phyloP scores from a whole-genome alignment of 2,329 filamentous ascomycete genomes.

The Stachybotrys echinatus region DNA sequence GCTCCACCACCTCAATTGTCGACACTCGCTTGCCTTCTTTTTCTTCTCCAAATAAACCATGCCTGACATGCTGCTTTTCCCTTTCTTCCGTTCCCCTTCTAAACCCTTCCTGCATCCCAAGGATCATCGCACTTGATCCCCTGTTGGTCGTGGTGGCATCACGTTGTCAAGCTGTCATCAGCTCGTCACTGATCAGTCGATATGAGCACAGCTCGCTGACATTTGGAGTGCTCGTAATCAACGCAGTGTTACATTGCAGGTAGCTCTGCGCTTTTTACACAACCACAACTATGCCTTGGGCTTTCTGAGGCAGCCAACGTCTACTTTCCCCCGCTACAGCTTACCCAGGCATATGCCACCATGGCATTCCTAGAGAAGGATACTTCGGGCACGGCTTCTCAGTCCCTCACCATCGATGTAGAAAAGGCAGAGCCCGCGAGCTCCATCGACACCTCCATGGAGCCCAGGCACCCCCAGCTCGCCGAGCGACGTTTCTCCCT shows the following conservation, averaged over 20 bases:
- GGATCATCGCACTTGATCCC: background rate
- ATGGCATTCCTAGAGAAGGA: background rate
- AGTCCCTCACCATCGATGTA: constrained; percentile 10
- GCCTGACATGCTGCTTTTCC: background rate
- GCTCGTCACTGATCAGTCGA: background rate
- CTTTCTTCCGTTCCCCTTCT: background rate
- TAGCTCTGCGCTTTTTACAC: no score
- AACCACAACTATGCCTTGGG: background rate
- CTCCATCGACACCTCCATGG: constrained; percentile 24
- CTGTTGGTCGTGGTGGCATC: no score
- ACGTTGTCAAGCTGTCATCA: no score
- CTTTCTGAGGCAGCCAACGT: background rate
- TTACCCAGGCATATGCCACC: background rate
- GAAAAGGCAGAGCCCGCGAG: constrained; percentile 26
- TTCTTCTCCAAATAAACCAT: background rate
- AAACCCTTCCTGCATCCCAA: background rate
- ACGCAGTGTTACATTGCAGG: no score
- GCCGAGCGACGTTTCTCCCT: constrained; percentile 19
- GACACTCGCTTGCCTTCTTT: background rate
- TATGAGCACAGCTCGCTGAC: background rate
- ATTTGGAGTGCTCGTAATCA: background rate
- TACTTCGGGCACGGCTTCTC: background rate
- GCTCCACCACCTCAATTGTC: background rate
- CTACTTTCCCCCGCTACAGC: background rate
- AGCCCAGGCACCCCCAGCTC: constrained; percentile 8